phyloP scores from a whole-genome alignment of 441 rosid genomes.

The Iberis amara region DNA sequence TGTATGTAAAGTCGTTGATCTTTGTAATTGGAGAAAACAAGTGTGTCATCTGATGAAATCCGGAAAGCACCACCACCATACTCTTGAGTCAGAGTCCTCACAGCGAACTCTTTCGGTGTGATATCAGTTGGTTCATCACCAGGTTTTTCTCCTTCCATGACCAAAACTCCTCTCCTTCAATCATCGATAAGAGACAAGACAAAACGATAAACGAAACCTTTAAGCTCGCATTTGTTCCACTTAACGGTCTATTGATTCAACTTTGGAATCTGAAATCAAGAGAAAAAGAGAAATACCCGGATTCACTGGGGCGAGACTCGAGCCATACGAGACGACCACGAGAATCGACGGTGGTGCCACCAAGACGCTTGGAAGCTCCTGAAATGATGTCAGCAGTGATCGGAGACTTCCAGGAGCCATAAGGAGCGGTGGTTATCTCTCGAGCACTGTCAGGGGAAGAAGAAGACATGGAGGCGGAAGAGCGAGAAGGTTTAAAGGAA shows the following conservation, averaged over 20 bases:
- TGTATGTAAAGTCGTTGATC: slow-evolving; percentile 87
- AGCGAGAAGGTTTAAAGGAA: slow-evolving; percentile 17
- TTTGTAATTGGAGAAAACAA: slow-evolving; percentile 76
- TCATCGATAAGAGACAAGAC: neutral
- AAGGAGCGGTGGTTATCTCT: slow-evolving; percentile 51
- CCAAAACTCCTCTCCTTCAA: slow-evolving; percentile 67
- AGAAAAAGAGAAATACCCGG: slow-evolving; percentile 43
- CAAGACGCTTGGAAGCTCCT: slow-evolving; percentile 77
- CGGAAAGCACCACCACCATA: slow-evolving; percentile 90
- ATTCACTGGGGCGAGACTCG: slow-evolving; percentile 81
- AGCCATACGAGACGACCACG: slow-evolving; percentile 74
- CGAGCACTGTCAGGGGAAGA: slow-evolving; percentile 1
- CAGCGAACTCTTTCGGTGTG: slow-evolving; percentile 77
- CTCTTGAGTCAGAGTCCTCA: slow-evolving; percentile 75
- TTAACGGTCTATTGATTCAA: neutral
- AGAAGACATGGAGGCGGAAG: slow-evolving; percentile 9
- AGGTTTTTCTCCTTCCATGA: slow-evolving; percentile 45
- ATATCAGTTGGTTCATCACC: slow-evolving; percentile 57
- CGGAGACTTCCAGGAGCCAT: slow-evolving; percentile 96
- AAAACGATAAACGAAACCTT: neutral
- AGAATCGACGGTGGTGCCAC: slow-evolving; percentile 63
- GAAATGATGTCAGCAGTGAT: slow-evolving; percentile 84
- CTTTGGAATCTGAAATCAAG: neutral
- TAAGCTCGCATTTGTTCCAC: neutral
- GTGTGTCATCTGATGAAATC: slow-evolving; percentile 47